Conservation (phyloP, 2,329 filamentous ascomycete genomes). For the Xylariaceae sp. region DNA sequence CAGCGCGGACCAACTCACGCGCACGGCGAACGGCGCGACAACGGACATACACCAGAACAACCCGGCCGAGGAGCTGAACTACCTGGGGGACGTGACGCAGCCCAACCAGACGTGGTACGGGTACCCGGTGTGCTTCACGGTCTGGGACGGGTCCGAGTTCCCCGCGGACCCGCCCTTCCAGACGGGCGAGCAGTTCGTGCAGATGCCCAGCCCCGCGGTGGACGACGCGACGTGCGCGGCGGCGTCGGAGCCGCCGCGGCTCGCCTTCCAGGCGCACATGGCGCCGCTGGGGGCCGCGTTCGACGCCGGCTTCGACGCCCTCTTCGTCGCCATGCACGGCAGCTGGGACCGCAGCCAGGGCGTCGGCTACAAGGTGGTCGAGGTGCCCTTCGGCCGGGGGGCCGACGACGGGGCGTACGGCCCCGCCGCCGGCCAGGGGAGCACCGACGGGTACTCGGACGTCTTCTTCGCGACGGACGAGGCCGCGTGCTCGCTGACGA, state of each 20-base stretch:
- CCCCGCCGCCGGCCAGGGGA: conserved; percentile 24
- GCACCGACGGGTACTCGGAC: conserved; percentile 34
- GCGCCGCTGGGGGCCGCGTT: conserved; percentile 60
- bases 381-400: conserved; percentile 27
- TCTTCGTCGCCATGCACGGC: conserved; percentile 56
- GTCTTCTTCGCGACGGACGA: conserved; percentile 42
- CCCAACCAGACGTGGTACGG: conserved; percentile 48
- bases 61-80: conserved; percentile 59
- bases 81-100: conserved; percentile 48
- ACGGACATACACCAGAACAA: conserved; percentile 51
- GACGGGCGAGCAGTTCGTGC: conserved; percentile 26
- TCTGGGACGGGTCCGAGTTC: conserved; percentile 32
- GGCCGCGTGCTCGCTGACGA: conserved; percentile 32
- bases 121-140: conserved; percentile 42
- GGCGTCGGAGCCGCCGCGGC: conserved; percentile 28
- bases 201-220: conserved; percentile 18
- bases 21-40: conserved; percentile 30
- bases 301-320: conserved; percentile 44
- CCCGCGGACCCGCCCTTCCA: conserved; percentile 22
- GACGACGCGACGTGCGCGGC: conserved; percentile 17
- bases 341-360: conserved; percentile 38
- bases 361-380: conserved; percentile 29
- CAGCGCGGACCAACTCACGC: conserved; percentile 50
- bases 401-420: conserved; percentile 16
- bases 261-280: conserved; percentile 50